A percentile compares a stretch with the other conserved stretches of the same genome.
phyloP scores from a whole-genome alignment of 345 rosid species.

The Raphanus sativus region DNA sequence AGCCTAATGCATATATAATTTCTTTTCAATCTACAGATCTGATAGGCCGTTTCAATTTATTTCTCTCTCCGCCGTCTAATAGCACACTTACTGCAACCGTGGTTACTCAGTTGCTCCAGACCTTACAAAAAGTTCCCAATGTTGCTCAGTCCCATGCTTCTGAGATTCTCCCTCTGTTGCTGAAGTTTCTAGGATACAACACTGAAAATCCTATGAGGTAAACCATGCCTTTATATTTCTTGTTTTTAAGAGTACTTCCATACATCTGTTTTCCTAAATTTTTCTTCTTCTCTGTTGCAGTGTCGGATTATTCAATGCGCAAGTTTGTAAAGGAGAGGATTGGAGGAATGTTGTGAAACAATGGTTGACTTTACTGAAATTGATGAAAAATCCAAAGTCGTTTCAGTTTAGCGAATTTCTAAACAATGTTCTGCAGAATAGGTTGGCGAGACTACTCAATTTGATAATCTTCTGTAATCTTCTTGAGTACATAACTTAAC shows the following conservation, averaged over 20 bases:
- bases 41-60: constrained; percentile 50
- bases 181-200: constrained; percentile 79
- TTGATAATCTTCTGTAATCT: constrained; percentile 14
- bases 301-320: constrained; percentile 54
- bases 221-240: constrained; percentile 14
- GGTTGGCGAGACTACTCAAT: constrained; percentile 50
- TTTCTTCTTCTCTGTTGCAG: constrained; percentile 42
- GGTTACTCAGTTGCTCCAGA: constrained; percentile 61
- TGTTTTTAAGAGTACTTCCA: constrained; percentile 5
- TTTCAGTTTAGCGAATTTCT: constrained; percentile 58
- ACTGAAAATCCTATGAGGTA: constrained; percentile 55
- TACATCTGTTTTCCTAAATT: constrained; percentile 8
- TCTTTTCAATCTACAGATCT: constrained; percentile 50
- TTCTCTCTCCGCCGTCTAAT: constrained; percentile 52
- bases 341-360: constrained; percentile 78
- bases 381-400: constrained; percentile 67
- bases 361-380: constrained; percentile 77
- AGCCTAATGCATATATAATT: constrained; percentile 15
- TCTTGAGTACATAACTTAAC: constrained; percentile 10
- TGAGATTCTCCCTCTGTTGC: constrained; percentile 65
- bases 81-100: constrained; percentile 58
- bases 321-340: constrained; percentile 65
- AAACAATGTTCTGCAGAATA: constrained; percentile 66
- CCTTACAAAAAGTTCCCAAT: constrained; percentile 66
- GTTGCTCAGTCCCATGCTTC: constrained; percentile 69